Conservation (phyloP, 352 stramenopile genomes). For the Aphanomyces stellatus region DNA sequence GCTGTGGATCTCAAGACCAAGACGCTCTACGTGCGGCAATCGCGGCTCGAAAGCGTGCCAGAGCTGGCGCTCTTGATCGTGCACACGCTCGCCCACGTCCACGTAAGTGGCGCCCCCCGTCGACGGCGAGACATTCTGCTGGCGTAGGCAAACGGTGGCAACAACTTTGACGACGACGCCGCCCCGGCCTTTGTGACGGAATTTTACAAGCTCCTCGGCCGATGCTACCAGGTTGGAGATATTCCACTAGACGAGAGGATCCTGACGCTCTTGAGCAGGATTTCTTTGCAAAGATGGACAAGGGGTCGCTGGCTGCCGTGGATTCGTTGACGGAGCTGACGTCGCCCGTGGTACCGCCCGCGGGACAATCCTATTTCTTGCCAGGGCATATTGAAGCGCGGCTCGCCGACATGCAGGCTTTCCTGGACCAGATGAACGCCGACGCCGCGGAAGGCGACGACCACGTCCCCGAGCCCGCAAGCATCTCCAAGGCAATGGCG, state of each 20-base stretch:
- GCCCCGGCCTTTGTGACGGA: constrained; percentile 39
- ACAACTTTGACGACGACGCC: constrained; percentile 30
- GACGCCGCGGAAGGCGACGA: neutral
- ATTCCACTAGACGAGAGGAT: neutral
- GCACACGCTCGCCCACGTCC: constrained; percentile 31
- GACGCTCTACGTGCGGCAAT: constrained; percentile 8
- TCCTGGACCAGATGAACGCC: constrained; percentile 2
- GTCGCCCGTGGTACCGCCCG: constrained; percentile 22
- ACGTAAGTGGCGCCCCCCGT: constrained; percentile 22
- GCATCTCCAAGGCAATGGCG: no score
- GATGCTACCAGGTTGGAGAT: constrained; percentile 40
- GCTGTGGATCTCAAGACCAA: neutral
- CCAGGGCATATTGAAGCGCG: neutral
- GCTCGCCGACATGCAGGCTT: constrained; percentile 7
- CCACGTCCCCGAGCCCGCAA: neutral
- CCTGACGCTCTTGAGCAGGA: neutral
- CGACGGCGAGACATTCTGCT: neutral
- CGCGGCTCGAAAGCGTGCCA: constrained; percentile 1
- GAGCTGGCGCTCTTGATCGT: constrained; percentile 45
- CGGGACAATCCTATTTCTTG: neutral
- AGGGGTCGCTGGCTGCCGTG: neutral
- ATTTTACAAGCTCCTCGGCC: constrained; percentile 42
- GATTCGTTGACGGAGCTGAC: constrained; percentile 28
- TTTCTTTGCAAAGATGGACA: neutral
- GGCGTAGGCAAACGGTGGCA: no score